Percentiles rank a stretch among this genome's conserved stretches.
Conservation (phyloP, 805 yeast species). For the Saturnispora ahearnii region DNA sequence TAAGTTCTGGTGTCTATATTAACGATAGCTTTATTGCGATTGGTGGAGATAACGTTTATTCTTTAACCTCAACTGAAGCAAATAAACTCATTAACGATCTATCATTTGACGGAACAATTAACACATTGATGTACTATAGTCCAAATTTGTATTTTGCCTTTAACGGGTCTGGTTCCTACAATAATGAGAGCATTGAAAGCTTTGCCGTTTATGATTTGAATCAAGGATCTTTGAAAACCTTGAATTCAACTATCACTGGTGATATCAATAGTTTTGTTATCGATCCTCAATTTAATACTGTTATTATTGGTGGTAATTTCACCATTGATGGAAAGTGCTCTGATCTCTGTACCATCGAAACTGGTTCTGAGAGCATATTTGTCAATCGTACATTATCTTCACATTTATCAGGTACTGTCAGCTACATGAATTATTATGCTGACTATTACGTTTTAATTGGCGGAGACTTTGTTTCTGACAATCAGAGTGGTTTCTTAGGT, state of each 20-base stretch:
- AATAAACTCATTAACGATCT: constrained; percentile 9
- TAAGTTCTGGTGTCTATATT: constrained; percentile 30
- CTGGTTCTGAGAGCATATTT: constrained; percentile 26
- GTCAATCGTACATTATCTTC: constrained; percentile 43
- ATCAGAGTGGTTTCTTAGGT: constrained; percentile 34
- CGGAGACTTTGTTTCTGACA: constrained; percentile 41
- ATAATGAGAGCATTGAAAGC: constrained; percentile 30
- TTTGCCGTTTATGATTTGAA: constrained; percentile 45
- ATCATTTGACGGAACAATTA: constrained; percentile 18
- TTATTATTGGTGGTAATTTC: constrained; percentile 72
- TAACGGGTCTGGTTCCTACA: constrained; percentile 28
- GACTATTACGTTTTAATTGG: constrained; percentile 32
- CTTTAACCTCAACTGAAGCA: constrained; percentile 2
- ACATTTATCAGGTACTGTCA: constrained; percentile 43
- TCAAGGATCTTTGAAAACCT: constrained; percentile 31
- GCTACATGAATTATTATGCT: constrained; percentile 41
- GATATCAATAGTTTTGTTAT: constrained; percentile 34
- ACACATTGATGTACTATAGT: constrained; percentile 29
- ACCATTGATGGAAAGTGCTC: constrained; percentile 37
- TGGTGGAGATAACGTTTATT: constrained; percentile 41
- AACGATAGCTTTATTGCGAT: constrained; percentile 44
- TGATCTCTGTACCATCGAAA: constrained; percentile 54
- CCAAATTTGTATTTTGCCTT: constrained; percentile 38
- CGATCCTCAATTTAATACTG: constrained; percentile 32
- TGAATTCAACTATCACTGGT: constrained; percentile 30